Conservation (phyloP, 192 early-diverging fungal genomes). For the Backusella tuberculispora region DNA sequence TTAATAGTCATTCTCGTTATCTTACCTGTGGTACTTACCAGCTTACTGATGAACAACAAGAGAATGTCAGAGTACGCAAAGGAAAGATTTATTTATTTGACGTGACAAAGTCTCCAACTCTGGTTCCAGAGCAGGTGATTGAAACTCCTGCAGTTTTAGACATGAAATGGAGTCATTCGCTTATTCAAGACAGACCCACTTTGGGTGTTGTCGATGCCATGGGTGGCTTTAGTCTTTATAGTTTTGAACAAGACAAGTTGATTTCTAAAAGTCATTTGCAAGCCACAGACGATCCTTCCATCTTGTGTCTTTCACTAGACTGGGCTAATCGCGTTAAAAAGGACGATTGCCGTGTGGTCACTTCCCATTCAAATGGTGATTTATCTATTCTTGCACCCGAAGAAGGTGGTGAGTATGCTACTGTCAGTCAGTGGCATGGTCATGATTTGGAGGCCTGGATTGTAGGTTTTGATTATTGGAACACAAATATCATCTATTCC, state of each 20-base stretch:
- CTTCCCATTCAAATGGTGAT: constrained; percentile 82
- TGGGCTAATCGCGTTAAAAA: constrained; percentile 73
- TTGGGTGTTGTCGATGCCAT: constrained; percentile 66
- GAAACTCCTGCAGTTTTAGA: constrained; percentile 72
- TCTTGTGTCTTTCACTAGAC: constrained; percentile 86
- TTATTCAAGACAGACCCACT: constrained; percentile 48
- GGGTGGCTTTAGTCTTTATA: constrained; percentile 59
- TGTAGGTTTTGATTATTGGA: constrained; percentile 85
- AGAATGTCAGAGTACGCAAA: constrained; percentile 37
- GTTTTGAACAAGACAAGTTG: constrained; percentile 26
- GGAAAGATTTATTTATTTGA: constrained; percentile 41
- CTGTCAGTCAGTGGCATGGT: constrained; percentile 66
- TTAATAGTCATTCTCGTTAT: constrained; percentile 44
- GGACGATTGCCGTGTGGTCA: constrained; percentile 44
- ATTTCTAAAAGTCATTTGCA: constrained; percentile 40
- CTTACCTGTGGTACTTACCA: constrained; percentile 78
- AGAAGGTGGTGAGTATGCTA: constrained; percentile 38
- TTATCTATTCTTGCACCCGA: constrained; percentile 56
- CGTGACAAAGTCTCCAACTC: neutral
- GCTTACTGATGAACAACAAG: constrained; percentile 48
- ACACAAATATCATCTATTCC: constrained; percentile 67
- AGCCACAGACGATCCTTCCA: constrained; percentile 46
- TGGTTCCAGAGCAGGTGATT: constrained; percentile 47
- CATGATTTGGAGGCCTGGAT: constrained; percentile 97
- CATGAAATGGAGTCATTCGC: constrained; percentile 73